A percentile compares a stretch with the other conserved stretches of the same genome.
phyloP scores from a whole-genome alignment of 2,329 filamentous ascomycete species.

The Claviceps digitariae region DNA sequence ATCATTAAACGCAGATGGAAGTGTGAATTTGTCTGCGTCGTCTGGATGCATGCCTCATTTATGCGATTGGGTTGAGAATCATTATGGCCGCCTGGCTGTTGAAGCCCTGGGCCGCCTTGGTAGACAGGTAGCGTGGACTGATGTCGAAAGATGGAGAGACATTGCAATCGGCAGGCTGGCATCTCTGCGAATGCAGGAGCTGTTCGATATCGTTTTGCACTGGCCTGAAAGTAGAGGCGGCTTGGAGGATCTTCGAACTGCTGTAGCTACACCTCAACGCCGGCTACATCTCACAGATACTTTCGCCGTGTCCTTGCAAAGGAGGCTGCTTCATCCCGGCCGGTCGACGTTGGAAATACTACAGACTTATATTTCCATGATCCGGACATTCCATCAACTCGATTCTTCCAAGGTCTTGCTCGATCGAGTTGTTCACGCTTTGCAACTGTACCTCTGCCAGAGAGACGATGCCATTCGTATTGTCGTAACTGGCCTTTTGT shows the following conservation, averaged over 20 bases:
- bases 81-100: conserved; percentile 50
- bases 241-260: conserved; percentile 59
- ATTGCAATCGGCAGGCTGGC: conserved; percentile 57
- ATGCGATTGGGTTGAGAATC: conserved; percentile 53
- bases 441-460: conserved; percentile 64
- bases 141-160: conserved; percentile 57
- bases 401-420: conserved; percentile 68
- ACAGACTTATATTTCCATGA: conserved; percentile 66
- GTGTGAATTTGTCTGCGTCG: conserved; percentile 1
- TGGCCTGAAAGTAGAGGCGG: conserved; percentile 63
- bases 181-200: conserved; percentile 51
- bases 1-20: conserved; percentile 11
- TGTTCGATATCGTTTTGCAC: conserved; percentile 66
- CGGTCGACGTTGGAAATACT: conserved; percentile 64
- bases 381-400: conserved; percentile 60
- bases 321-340: conserved; percentile 59
- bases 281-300: conserved; percentile 56
- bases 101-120: conserved; percentile 42
- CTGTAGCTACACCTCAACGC: conserved; percentile 53
- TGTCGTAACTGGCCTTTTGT: conserved; percentile 60
- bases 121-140: conserved; percentile 32
- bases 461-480: conserved; percentile 67
- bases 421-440: conserved; percentile 56
- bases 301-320: conserved; percentile 53
- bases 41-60: conserved; percentile 43